Percentiles rank a stretch among this genome's conserved stretches.
phyloP scores from a whole-genome alignment of 495 filamentous ascomycete species.

The Cercophora sp. region DNA sequence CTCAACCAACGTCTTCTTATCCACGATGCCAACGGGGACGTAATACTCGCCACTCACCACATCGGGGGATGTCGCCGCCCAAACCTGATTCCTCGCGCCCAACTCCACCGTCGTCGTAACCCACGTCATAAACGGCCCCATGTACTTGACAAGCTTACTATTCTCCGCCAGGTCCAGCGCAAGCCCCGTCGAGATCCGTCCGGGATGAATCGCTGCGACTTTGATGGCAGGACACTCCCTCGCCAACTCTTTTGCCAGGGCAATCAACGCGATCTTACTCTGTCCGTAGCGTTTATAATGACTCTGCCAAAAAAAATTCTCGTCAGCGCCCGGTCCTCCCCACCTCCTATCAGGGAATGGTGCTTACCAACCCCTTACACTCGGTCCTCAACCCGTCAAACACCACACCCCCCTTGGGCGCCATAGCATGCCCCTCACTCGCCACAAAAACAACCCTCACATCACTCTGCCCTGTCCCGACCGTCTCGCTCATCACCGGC shows the following conservation, averaged over 20 bases:
- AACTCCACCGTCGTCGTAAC: neutral
- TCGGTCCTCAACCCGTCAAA: neutral
- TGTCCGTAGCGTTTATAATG: neutral
- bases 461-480: neutral
- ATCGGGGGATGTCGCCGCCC: neutral
- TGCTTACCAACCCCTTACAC: neutral
- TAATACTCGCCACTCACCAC: neutral
- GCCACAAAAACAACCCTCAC: slow-evolving; percentile 1
- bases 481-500: neutral
- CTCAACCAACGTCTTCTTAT: slow-evolving; percentile 1
- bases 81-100: neutral
- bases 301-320: no score
- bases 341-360: neutral
- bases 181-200: neutral
- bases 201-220: neutral
- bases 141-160: neutral
- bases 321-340: neutral
- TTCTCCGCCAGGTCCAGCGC: neutral
- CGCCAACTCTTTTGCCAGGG: neutral
- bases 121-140: neutral
- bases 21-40: neutral
- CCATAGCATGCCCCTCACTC: neutral
- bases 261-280: neutral
- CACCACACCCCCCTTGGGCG: neutral
- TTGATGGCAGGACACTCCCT: neutral